Base-by-base conservation (phyloP, 805 yeast genomes). In the Yarrowia porcina region DNA sequence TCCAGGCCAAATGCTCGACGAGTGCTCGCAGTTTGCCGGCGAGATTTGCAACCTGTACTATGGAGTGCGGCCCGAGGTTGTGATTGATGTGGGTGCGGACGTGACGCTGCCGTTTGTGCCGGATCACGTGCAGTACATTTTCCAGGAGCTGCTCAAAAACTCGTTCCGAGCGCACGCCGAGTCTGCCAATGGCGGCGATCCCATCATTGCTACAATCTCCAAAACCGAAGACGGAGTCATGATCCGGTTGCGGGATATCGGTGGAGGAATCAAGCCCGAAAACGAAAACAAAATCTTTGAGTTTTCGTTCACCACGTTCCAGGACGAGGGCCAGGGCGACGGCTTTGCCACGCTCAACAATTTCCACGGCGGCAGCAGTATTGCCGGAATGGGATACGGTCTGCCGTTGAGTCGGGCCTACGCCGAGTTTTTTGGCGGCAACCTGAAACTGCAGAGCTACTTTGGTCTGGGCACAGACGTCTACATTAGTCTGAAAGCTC, bases 341-440 rank as follows among this genome's bases (percentile, higher is more conserved):
- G 79, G 78, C 67, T 67, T 79, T 73, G 64, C 72, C n/a, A 84
- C 89, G 0, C 74, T 85, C 63, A 87, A 88, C 68, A 82, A 82
- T 28, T 85, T 88, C 33, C 92, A 81, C 23, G 87, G 87, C 1
- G 87, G 89, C 1, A 78, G 79, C 47, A 80, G 80, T 21, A 82
- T 93, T 35, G 97, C 97, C 0, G 99, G 99, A 0, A 88, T 94
- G 89, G 98, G 98, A 0, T 93, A 90, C 71, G 99, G 99, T 0
- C 74, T 93, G 63, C 98, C 98, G 7, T 76, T 93, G 66, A 88
- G 92, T 65, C 77, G 83, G 68, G 87, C 90, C 0, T 88, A 88
- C 69, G 84, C 87, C 30, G 88, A 85, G 69, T 80, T 87, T 71
- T 87, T 88, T 71, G 87, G 87, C 42, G 94, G 94, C 2, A 78